Conservation (phyloP, 2,329 filamentous ascomycete genomes). For the Claviceps cyperi region DNA sequence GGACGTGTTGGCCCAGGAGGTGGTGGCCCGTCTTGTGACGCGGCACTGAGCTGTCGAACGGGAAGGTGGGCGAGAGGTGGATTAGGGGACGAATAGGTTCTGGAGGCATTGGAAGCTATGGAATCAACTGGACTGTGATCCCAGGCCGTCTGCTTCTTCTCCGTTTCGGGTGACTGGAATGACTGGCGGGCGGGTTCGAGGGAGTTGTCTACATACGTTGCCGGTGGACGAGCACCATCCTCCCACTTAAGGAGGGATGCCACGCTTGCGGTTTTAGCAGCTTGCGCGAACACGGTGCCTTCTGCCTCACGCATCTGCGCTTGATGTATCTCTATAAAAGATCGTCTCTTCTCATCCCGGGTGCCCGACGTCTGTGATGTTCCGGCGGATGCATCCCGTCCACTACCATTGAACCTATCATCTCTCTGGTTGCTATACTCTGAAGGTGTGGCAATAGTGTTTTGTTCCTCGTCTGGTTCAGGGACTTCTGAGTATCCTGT, state of each 20-base stretch:
- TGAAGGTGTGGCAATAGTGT: neutral
- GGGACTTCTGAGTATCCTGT: conserved; percentile 35
- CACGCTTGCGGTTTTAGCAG: conserved; percentile 21
- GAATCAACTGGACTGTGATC: conserved; percentile 29
- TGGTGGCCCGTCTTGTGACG: conserved; percentile 12
- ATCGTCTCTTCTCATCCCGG: conserved; percentile 39
- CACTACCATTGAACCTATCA: conserved; percentile 17
- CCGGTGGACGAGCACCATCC: conserved; percentile 10
- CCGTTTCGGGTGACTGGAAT: conserved; percentile 16
- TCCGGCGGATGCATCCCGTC: conserved; percentile 22
- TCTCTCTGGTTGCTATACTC: neutral
- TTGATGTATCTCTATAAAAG: conserved; percentile 43
- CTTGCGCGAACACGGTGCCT: conserved; percentile 42
- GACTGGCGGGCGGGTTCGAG: conserved; percentile 12
- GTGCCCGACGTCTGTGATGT: conserved; percentile 26
- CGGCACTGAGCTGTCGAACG: conserved; percentile 12
- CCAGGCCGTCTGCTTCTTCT: conserved; percentile 11
- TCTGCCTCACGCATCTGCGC: conserved; percentile 48
- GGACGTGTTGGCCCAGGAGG: conserved; percentile 9
- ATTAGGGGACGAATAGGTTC: conserved; percentile 13
- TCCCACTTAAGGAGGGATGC: conserved; percentile 21
- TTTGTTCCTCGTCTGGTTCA: conserved; percentile 9
- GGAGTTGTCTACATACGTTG: conserved; percentile 11
- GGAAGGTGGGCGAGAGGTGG: conserved; percentile 7
- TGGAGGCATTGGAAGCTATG: conserved; percentile 19